These are phyloP conservation scores for Trichoderma breve DNA, from an alignment of 2,329 filamentous ascomycete species.

Conservation along the genomic window DNA sequence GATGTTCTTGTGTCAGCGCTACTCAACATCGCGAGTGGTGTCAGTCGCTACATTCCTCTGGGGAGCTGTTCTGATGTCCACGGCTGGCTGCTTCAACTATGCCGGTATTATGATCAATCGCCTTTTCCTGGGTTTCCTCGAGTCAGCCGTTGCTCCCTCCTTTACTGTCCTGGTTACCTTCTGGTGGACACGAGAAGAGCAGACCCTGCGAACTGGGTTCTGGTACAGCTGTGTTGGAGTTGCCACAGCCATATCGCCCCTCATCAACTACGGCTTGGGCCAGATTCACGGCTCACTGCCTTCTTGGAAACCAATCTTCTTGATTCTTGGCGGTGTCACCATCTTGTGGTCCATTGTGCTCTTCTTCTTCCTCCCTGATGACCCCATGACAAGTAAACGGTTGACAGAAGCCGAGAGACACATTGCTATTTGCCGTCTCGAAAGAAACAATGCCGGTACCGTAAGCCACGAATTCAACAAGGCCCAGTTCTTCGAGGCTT, in stretches of 20 bases:
- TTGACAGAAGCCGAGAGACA: not conserved
- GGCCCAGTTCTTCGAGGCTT: constrained; percentile 1
- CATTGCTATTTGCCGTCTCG: not conserved
- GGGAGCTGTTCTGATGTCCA: constrained; percentile 8
- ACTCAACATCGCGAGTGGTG: not conserved
- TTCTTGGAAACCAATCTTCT: constrained; percentile 5
- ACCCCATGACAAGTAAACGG: not conserved
- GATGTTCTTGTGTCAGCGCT: constrained; percentile 7
- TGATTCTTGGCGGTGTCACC: not conserved
- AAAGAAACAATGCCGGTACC: not conserved
- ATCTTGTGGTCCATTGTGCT: not conserved
- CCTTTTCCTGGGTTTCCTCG: not conserved
- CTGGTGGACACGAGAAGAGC: constrained; percentile 13
- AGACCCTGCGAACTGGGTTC: not conserved
- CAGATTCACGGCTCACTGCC: not conserved
- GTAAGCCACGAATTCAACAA: constrained; percentile 4
- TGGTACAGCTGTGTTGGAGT: constrained; percentile 9
- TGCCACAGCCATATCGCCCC: constrained; percentile 1
- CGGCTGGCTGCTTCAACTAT: constrained; percentile 4
- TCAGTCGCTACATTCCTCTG: not conserved
- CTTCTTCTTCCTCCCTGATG: not conserved
- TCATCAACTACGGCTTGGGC: constrained; percentile 4
- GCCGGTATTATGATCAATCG: constrained; percentile 6
- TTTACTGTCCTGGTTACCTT: constrained; percentile 2
- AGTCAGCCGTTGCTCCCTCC: not conserved